These are phyloP conservation scores for Chamaecrista fasciculata DNA, from an alignment of 306 rosid genomes.

Conservation along the genomic window DNA sequence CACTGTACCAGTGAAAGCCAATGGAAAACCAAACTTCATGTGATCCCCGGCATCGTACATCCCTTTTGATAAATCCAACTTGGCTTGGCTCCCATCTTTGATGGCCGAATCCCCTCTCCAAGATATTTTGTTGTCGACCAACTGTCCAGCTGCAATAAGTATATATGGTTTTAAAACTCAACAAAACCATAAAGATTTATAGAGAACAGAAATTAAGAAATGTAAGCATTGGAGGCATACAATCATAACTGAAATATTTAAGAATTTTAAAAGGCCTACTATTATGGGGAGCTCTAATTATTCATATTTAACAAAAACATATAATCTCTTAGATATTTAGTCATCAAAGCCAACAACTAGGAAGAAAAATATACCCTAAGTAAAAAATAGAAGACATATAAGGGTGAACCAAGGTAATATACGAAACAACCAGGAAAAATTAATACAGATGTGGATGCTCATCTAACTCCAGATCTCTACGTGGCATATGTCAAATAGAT, in stretches of 20 bases:
- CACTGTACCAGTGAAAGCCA: constrained; percentile 91
- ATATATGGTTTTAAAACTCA: constrained; percentile 23
- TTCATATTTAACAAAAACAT: not conserved
- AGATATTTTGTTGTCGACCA: constrained; percentile 57
- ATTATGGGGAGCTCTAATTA: not conserved
- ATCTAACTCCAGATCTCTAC: constrained; percentile 2
- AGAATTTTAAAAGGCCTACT: not conserved
- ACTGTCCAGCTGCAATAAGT: constrained; percentile 65
- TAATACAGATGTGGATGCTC: not conserved
- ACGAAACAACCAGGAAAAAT: not conserved
- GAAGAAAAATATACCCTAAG: not conserved
- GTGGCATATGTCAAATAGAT: not conserved
- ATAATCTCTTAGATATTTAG: not conserved
- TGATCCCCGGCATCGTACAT: constrained; percentile 97
- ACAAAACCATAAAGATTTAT: not conserved
- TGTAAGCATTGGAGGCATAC: not conserved
- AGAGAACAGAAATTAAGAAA: not conserved
- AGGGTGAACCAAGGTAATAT: not conserved
- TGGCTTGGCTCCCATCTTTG: constrained; percentile 68
- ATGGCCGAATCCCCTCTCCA: constrained; percentile 97
- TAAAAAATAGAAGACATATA: not conserved
- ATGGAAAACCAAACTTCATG: constrained; percentile 90
- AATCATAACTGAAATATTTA: not conserved
- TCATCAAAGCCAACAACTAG: not conserved
- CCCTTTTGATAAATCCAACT: constrained; percentile 80